These are phyloP conservation scores for Mycena chlorophos DNA, from an alignment of 768 basidiomycete genomes.

Conservation along the genomic window DNA sequence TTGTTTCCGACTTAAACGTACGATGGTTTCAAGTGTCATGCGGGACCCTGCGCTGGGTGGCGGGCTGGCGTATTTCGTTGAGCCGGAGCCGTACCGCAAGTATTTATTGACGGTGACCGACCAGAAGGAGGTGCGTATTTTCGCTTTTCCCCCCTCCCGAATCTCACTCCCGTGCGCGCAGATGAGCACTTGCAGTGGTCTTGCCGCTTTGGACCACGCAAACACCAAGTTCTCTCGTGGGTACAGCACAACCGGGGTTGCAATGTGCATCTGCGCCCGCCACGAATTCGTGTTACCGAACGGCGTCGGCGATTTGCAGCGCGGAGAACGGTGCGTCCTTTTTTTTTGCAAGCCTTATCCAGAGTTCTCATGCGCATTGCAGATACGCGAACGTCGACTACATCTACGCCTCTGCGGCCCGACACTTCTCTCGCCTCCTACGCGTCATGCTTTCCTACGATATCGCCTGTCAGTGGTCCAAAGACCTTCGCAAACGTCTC, in stretches of 20 bases:
- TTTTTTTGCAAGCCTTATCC: not conserved
- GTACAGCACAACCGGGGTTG: slow-evolving; percentile 8
- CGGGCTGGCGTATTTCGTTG: not conserved
- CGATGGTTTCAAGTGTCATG: not conserved
- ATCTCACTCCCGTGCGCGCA: not conserved
- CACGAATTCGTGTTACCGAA: slow-evolving; percentile 12
- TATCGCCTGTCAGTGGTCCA: slow-evolving; percentile 11
- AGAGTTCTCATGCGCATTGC: not conserved
- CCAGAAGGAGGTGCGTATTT: not conserved
- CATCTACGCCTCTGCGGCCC: slow-evolving; percentile 4
- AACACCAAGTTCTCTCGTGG: not conserved
- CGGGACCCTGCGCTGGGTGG: not conserved
- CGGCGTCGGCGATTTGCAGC: slow-evolving; percentile 21
- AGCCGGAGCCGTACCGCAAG: not conserved
- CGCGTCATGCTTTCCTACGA: slow-evolving; percentile 13
- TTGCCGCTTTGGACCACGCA: no score
- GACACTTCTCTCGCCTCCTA: not conserved
- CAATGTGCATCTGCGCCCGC: not conserved
- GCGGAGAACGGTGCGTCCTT: slow-evolving; percentile 13
- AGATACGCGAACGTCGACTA: slow-evolving; percentile 25
- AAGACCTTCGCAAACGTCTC: not conserved
- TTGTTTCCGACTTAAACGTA: not conserved
- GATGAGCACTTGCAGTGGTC: no score
- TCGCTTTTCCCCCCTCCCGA: no score
- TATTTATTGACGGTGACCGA: not conserved